phyloP scores from a whole-genome alignment of 345 rosid species.

The Hibiscus trionum region DNA sequence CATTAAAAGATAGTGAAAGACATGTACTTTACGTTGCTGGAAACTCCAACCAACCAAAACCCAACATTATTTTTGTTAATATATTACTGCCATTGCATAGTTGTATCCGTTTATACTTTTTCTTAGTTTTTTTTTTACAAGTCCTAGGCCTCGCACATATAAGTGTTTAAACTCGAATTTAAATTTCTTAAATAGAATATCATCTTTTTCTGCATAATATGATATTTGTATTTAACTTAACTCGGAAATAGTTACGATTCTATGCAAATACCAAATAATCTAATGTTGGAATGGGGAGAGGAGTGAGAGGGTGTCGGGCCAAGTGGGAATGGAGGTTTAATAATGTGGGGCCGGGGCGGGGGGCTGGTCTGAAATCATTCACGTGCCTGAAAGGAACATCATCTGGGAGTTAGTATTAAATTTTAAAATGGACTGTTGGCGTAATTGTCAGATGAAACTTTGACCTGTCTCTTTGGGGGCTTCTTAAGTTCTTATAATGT shows the following conservation, averaged over 20 bases:
- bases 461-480: not conserved
- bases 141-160: too few species aligned
- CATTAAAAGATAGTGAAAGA: not conserved
- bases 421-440: not conserved
- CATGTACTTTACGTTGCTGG: not conserved
- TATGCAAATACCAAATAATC: not conserved
- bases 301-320: not conserved
- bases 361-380: constrained; percentile 6
- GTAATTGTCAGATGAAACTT: constrained; percentile 5
- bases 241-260: too few species aligned
- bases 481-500: too few species aligned
- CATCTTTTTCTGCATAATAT: too few species aligned
- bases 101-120: too few species aligned
- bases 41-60: constrained; percentile 5
- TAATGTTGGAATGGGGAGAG: not conserved
- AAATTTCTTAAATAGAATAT: too few species aligned
- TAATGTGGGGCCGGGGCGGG: too few species aligned
- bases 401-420: not conserved
- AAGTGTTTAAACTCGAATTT: too few species aligned
- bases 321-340: not conserved
- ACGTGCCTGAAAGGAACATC: constrained; percentile 15
- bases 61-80: too few species aligned
- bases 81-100: too few species aligned
- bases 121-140: too few species aligned
- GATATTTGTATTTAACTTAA: too few species aligned